Evolutionary conservation across 2,329 filamentous ascomycete genomes (phyloP), one percentile per base, ranked within the genome.

Genomic region (Fusarium stilboides): DNA sequence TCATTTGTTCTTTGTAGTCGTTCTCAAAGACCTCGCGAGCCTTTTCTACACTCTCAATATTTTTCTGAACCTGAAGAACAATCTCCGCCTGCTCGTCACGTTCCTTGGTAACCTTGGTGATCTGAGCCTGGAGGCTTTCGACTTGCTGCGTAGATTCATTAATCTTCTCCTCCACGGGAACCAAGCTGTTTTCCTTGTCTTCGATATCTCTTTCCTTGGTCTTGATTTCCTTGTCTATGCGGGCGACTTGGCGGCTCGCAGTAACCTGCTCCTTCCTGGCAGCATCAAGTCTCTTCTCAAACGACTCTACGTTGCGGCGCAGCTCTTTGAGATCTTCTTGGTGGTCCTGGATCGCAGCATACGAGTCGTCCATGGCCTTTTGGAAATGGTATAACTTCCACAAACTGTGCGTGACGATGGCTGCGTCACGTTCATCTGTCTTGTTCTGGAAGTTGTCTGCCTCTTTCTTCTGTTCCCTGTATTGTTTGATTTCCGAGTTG

Each of bases 351-450:
- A 99, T 99, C 74, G 96, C 91, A 44, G 89, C 90, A 71, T 92
- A 94, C 24, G 96, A 97, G 73, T 95, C 92, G 73, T 98, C 93
- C 84, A 99, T 98, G 31, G 94, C 88, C 60, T 91, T 92, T 79
- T 99, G 95, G 78, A 97, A 97, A 76, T 97, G 94, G 78, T 94
- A 98, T 2, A 99, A 86, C 81, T 98, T 98, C 95, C 95, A 99
- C 15, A 99, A 84, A 34, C 97, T 94, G 71, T 98, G 95, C 1
- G 92, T 94, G 57, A 98, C 93, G 58, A 98, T 92, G 9, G 95
- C 96, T 55, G 93, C 88, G 77, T 99, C 95, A 50, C 93, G 90
- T 78, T 98, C 94, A 55, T 96, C 92, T 2, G 92, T 92, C 80
- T 98, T 98, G 69, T 89, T 90, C 76, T 97, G 92, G 77, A 95